Evolutionary conservation across 495 filamentous ascomycete species (phyloP).

Genomic region (Aspergillus haitiensis): DNA sequence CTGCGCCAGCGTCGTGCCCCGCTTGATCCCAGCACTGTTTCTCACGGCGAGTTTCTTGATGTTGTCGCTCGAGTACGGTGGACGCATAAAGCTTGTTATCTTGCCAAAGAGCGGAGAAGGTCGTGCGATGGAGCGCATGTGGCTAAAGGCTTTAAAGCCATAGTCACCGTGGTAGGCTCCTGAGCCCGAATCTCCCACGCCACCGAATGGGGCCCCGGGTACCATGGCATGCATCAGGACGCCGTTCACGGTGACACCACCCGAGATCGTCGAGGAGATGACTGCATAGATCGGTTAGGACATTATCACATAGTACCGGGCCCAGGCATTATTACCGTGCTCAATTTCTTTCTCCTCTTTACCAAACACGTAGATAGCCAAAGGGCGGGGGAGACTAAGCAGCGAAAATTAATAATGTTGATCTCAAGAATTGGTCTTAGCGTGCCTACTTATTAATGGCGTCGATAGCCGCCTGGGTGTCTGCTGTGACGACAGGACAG

Average conservation of each 20-base stretch:
- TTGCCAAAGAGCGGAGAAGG: slow-evolving; percentile 13
- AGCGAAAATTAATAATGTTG: background rate
- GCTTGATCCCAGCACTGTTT: slow-evolving; percentile 15
- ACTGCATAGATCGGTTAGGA: background rate
- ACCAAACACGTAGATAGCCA: slow-evolving; percentile 17
- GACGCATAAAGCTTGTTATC: slow-evolving; percentile 5
- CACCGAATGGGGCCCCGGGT: slow-evolving; percentile 17
- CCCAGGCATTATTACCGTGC: background rate
- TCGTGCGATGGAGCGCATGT: slow-evolving; percentile 55
- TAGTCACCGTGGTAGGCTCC: slow-evolving; percentile 19
- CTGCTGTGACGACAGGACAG: slow-evolving; percentile 60
- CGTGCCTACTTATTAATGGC: slow-evolving; percentile 10
- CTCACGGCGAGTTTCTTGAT: slow-evolving; percentile 17
- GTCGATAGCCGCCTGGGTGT: slow-evolving; percentile 20
- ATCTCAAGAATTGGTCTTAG: too few species aligned
- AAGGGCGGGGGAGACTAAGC: slow-evolving; percentile 3
- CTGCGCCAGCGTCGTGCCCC: slow-evolving; percentile 16
- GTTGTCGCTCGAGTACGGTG: slow-evolving; percentile 13
- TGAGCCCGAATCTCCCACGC: slow-evolving; percentile 18
- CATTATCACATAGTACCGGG: background rate
- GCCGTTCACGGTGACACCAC: slow-evolving; percentile 20
- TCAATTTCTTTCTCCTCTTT: slow-evolving; percentile 13
- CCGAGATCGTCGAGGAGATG: slow-evolving; percentile 19
- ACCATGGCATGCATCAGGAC: slow-evolving; percentile 16
- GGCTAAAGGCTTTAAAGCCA: slow-evolving; percentile 62